Conservation (phyloP, 2,329 filamentous ascomycete species). For the Mycosphaerella sp. region DNA sequence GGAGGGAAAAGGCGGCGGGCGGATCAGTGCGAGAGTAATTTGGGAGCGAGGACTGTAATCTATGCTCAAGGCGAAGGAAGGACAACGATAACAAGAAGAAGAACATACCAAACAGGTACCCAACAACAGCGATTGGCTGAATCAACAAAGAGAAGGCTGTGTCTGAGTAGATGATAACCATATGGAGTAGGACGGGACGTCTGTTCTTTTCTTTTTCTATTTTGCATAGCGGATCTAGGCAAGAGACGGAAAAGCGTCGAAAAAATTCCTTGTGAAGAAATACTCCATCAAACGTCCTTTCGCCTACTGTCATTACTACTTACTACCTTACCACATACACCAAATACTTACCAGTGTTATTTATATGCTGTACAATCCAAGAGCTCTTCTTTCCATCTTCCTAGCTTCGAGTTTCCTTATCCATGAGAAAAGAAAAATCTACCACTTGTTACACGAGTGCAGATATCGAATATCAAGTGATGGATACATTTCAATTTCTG, state of each 20-base stretch:
- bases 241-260: neutral
- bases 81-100: neutral
- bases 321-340: no score
- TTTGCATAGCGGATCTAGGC: constrained; percentile 1
- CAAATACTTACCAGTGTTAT: no score
- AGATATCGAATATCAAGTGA: no score
- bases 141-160: neutral
- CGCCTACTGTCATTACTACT: no score
- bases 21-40: neutral
- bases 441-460: no score
- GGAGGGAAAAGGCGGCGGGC: neutral
- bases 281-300: no score
- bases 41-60: neutral
- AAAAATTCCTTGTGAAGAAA: no score
- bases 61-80: neutral
- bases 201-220: neutral
- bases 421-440: no score
- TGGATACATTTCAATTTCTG: no score
- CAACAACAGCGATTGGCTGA: neutral
- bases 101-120: neutral
- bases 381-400: no score
- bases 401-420: no score
- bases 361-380: no score
- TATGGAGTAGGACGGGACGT: neutral
- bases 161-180: neutral